Evolutionary conservation across 805 yeast genomes (phyloP).

Genomic region (Metschnikowia aberdeeniae): DNA sequence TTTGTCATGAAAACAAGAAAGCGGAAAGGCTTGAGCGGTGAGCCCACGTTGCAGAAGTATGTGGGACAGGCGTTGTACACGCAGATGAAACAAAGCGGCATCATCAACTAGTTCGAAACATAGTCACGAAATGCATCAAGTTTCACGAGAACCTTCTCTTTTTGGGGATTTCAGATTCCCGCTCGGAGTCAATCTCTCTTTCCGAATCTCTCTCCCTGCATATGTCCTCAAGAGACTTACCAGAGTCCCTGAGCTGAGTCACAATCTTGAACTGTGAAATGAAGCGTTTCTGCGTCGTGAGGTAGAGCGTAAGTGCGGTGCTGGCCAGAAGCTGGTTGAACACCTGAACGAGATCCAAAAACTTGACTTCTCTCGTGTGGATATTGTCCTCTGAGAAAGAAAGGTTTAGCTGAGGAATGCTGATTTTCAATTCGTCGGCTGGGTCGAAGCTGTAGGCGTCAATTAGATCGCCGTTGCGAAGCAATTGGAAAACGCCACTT

Average conservation of each 20-base stretch:
- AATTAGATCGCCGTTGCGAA: slow-evolving; percentile 27
- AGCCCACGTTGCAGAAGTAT: slow-evolving; percentile 54
- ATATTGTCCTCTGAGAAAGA: slow-evolving; percentile 31
- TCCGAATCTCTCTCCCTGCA: not conserved
- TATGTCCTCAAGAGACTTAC: slow-evolving; percentile 19
- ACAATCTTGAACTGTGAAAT: slow-evolving; percentile 25
- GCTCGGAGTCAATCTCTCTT: not conserved
- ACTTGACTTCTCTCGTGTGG: slow-evolving; percentile 22
- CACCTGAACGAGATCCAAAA: slow-evolving; percentile 24
- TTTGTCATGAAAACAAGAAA: slow-evolving; percentile 84
- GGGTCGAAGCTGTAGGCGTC: slow-evolving; percentile 23
- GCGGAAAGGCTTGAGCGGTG: slow-evolving; percentile 80
- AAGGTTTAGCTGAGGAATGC: slow-evolving; percentile 26
- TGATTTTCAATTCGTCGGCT: slow-evolving; percentile 26
- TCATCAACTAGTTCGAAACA: slow-evolving; percentile 10
- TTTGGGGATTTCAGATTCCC: not conserved
- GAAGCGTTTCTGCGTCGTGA: slow-evolving; percentile 24
- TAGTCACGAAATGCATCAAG: not conserved
- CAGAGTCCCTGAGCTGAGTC: slow-evolving; percentile 18
- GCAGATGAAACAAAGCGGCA: slow-evolving; percentile 49
- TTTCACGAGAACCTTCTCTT: not conserved
- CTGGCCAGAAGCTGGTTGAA: slow-evolving; percentile 4
- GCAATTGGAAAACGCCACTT: slow-evolving; percentile 22
- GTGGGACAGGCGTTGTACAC: slow-evolving; percentile 58
- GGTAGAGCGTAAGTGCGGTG: slow-evolving; percentile 16